A percentile compares a stretch with the other conserved stretches of the same genome.
These are phyloP conservation scores for Talaromyces adpressus DNA, from an alignment of 495 filamentous ascomycete species.

Conservation along the genomic window DNA sequence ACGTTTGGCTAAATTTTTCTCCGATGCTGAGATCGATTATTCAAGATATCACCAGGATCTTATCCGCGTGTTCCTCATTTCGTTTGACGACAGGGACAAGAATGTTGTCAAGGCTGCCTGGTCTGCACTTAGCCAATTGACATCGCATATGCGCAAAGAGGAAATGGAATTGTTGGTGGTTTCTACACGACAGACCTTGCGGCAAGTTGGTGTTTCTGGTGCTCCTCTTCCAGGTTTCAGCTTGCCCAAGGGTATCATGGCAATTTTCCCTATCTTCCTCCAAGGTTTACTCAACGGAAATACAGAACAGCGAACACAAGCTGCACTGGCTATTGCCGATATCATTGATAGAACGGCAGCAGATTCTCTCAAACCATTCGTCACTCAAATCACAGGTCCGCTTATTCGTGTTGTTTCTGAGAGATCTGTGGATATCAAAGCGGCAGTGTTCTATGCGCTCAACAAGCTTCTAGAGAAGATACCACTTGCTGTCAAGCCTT, in stretches of 20 bases:
- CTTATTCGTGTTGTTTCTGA: slow-evolving; percentile 96
- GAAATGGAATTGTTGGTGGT: slow-evolving; percentile 94
- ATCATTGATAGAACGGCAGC: slow-evolving; percentile 85
- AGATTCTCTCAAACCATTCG: slow-evolving; percentile 81
- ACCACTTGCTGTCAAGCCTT: slow-evolving; percentile 89
- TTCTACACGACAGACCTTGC: slow-evolving; percentile 75
- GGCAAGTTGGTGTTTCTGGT: slow-evolving; percentile 83
- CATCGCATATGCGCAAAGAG: slow-evolving; percentile 85
- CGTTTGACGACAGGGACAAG: slow-evolving; percentile 79
- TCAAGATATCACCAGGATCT: slow-evolving; percentile 93
- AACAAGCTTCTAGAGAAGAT: slow-evolving; percentile 97
- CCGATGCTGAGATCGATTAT: slow-evolving; percentile 73
- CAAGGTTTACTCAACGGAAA: slow-evolving; percentile 97
- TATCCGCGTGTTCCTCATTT: slow-evolving; percentile 78
- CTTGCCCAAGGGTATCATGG: slow-evolving; percentile 94
- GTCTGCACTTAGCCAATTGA: slow-evolving; percentile 81
- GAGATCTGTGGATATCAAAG: slow-evolving; percentile 87
- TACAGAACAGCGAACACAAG: slow-evolving; percentile 80
- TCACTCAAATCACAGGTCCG: slow-evolving; percentile 95
- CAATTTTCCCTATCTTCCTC: slow-evolving; percentile 92
- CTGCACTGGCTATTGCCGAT: slow-evolving; percentile 90
- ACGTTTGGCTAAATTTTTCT: slow-evolving; percentile 86
- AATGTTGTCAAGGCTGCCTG: slow-evolving; percentile 90
- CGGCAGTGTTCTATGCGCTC: slow-evolving; percentile 83
- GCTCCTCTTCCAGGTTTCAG: slow-evolving; percentile 81